A percentile compares a stretch with the other conserved stretches of the same genome.
phyloP scores from a whole-genome alignment of 2,329 filamentous ascomycete species.

The Arthrocladium fulminans region DNA sequence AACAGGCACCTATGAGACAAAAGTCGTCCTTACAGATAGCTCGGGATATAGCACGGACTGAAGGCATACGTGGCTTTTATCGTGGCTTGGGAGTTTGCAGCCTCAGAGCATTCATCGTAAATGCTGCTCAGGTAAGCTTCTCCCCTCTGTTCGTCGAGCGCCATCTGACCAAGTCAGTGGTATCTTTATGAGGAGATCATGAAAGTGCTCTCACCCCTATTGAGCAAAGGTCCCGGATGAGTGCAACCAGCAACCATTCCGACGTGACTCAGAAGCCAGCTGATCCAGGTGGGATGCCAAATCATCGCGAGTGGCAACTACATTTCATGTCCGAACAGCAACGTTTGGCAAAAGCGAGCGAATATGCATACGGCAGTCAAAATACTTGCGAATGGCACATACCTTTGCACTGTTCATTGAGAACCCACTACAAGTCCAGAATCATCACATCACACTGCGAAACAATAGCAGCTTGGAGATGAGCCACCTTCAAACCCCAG shows the following conservation, averaged over 20 bases:
- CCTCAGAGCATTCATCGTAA: slow-evolving; percentile 78
- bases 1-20: slow-evolving; percentile 18
- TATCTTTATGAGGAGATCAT: slow-evolving; percentile 6
- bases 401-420: too few species aligned
- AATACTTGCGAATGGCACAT: too few species aligned
- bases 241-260: too few species aligned
- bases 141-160: neutral
- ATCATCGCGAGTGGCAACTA: too few species aligned
- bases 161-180: neutral
- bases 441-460: too few species aligned
- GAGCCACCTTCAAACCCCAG: too few species aligned
- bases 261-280: too few species aligned
- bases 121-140: slow-evolving; percentile 57
- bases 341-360: neutral
- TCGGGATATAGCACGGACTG: slow-evolving; percentile 54
- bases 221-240: neutral
- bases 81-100: slow-evolving; percentile 72
- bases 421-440: too few species aligned
- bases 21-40: slow-evolving; percentile 55
- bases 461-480: too few species aligned
- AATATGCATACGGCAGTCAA: too few species aligned
- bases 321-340: neutral
- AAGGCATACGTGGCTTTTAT: slow-evolving; percentile 58
- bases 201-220: slow-evolving; percentile 1
- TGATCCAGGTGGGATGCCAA: too few species aligned